These are phyloP conservation scores for Endocalyx cinctus DNA, from an alignment of 2,329 filamentous ascomycete genomes.

Conservation along the genomic window DNA sequence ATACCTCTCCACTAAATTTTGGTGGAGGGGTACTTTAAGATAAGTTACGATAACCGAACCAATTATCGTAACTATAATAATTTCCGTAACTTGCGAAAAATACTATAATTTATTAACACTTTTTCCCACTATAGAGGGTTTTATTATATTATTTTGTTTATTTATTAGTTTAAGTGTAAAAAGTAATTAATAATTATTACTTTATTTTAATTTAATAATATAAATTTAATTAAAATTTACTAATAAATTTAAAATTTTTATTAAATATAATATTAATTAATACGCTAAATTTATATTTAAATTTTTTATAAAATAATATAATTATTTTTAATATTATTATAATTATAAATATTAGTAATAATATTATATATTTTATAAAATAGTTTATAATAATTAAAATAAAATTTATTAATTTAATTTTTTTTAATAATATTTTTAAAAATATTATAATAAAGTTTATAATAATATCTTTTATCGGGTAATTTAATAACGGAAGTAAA, in stretches of 20 bases:
- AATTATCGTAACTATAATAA: too few species aligned
- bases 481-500: too few species aligned
- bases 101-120: not conserved
- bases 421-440: too few species aligned
- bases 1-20: too few species aligned
- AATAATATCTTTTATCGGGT: not conserved
- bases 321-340: not conserved
- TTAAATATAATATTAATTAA: conserved; percentile 1
- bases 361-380: not conserved
- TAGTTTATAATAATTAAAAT: too few species aligned
- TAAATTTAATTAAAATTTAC: conserved; percentile 1
- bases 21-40: too few species aligned
- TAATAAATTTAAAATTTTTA: conserved; percentile 1
- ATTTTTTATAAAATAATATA: not conserved
- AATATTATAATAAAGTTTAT: too few species aligned
- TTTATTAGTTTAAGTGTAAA: not conserved
- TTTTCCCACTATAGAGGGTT: not conserved
- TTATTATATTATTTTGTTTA: not conserved
- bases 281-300: not conserved
- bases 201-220: too few species aligned
- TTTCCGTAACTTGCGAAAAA: not conserved
- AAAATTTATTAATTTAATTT: too few species aligned
- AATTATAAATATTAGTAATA: too few species aligned
- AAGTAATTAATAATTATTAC: conserved; percentile 1
- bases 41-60: too few species aligned